Base-by-base conservation (phyloP, 495 filamentous ascomycete genomes). In the Hyphodiscus hymeniophilus region DNA sequence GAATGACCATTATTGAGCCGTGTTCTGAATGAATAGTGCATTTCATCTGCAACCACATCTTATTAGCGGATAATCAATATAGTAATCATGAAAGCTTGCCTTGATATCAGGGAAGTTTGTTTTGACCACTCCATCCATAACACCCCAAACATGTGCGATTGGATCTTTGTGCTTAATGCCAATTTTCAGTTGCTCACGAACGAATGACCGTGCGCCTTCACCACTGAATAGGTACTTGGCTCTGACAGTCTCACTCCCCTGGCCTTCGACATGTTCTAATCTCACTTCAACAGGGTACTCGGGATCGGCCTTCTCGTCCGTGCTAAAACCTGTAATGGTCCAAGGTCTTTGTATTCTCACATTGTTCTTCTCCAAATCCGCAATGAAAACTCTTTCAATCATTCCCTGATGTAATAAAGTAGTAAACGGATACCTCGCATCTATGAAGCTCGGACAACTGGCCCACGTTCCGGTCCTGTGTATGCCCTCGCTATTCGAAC, bases 21-120 rank as follows among this genome's bases (percentile, higher is more conserved):
- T 75, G 62, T 57, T 75, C 68, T 15, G 81, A 81, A 47, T 83
- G 77, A 45, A 89, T 79, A 1, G 84, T 94, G 66, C 88, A 94
- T 77, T 95, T 95, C 73, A 89, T 91, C 88, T 89, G 51, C 33
- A 1, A 32, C 2, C n/a, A 31, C 11, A 18, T 11, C 3, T 21
- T 32, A 18, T 42, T 41, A 48, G 16, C 34, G 8, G 17, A 2
- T 16, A 3, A 38, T 10, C 15, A 4, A 46, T 10, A 24, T 22
- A 49, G 57, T 68, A 69, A 53, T 76, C 59, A 65, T 73, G 16
- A 10, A 12, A 12, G 64, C 65, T 11, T 39, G 71, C 73, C 64
- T 77, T 79, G 57, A 89, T 76, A 59, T 89, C 84, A 8, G 84
- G 84, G 56, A 89, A 89, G 54, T 85, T 72, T 0, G 84, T 89